Evolutionary conservation across 2,329 filamentous ascomycete genomes (phyloP).

Genomic region (Acrodontium crateriforme): DNA sequence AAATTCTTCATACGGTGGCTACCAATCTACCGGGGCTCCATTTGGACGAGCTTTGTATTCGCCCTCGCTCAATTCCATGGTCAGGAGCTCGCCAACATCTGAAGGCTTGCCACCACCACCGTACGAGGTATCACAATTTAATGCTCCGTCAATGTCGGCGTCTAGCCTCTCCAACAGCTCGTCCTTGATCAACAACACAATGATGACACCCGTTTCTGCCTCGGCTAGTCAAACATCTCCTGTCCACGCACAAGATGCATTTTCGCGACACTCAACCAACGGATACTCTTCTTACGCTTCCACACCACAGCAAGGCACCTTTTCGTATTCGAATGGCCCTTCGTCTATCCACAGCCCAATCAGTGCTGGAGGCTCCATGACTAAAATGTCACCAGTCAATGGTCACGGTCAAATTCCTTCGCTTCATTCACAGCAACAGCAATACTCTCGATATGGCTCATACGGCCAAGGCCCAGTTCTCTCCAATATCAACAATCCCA

Average conservation of each 20-base stretch:
- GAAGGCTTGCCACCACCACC: constrained; percentile 53
- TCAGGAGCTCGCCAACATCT: constrained; percentile 45
- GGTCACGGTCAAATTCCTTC: constrained; percentile 30
- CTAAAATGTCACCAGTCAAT: constrained; percentile 40
- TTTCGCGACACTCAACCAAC: constrained; percentile 42
- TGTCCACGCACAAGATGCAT: constrained; percentile 46
- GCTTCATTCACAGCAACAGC: constrained; percentile 35
- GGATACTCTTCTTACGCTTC: constrained; percentile 45
- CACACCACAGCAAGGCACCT: constrained; percentile 35
- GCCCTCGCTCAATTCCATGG: constrained; percentile 39
- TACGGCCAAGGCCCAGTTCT: constrained; percentile 56
- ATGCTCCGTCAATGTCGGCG: constrained; percentile 39
- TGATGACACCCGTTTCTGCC: constrained; percentile 30
- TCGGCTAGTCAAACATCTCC: constrained; percentile 32
- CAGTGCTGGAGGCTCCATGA: constrained; percentile 31
- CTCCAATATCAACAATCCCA: constrained; percentile 65
- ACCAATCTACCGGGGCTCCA: constrained; percentile 32
- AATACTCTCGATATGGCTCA: constrained; percentile 36
- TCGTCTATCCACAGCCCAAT: constrained; percentile 37
- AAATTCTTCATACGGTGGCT: constrained; percentile 44
- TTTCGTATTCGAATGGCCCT: constrained; percentile 35
- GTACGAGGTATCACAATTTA: constrained; percentile 54
- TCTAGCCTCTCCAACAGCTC: constrained; percentile 34
- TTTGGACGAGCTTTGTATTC: constrained; percentile 42
- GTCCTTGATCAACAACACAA: constrained; percentile 26